These are phyloP conservation scores for Croton setiger DNA, from an alignment of 441 rosid species.

Conservation along the genomic window DNA sequence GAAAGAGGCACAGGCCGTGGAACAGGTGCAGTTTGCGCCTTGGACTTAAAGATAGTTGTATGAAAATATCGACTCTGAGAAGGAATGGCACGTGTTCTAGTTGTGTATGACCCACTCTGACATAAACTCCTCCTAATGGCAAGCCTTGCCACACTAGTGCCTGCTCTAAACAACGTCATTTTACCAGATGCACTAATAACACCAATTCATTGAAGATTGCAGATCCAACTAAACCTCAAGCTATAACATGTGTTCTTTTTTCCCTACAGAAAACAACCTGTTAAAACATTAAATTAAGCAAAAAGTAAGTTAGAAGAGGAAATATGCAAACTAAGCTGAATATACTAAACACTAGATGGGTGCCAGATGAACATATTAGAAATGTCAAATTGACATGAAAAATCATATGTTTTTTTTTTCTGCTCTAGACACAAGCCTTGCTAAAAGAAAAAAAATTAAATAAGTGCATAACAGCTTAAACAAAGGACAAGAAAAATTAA, in stretches of 20 bases:
- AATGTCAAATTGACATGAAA: too few species aligned
- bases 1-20: slow-evolving; percentile 88
- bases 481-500: too few species aligned
- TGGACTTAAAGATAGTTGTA: slow-evolving; percentile 49
- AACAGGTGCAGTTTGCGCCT: slow-evolving; percentile 69
- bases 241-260: background rate
- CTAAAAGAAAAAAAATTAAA: too few species aligned
- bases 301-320: too few species aligned
- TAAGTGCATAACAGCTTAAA: background rate
- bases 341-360: background rate
- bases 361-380: too few species aligned
- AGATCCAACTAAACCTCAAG: slow-evolving; percentile 3
- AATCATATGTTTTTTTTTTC: too few species aligned
- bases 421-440: too few species aligned
- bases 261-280: background rate
- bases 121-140: slow-evolving; percentile 67
- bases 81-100: slow-evolving; percentile 49
- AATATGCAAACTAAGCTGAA: background rate
- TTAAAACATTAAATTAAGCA: background rate
- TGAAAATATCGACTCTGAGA: slow-evolving; percentile 54
- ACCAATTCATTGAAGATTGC: slow-evolving; percentile 11
- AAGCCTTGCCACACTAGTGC: slow-evolving; percentile 60
- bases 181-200: slow-evolving; percentile 17
- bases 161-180: slow-evolving; percentile 85
- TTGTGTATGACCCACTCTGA: slow-evolving; percentile 50